These are phyloP conservation scores for Xylaria nigripes DNA, from an alignment of 495 filamentous ascomycete species.

Conservation along the genomic window DNA sequence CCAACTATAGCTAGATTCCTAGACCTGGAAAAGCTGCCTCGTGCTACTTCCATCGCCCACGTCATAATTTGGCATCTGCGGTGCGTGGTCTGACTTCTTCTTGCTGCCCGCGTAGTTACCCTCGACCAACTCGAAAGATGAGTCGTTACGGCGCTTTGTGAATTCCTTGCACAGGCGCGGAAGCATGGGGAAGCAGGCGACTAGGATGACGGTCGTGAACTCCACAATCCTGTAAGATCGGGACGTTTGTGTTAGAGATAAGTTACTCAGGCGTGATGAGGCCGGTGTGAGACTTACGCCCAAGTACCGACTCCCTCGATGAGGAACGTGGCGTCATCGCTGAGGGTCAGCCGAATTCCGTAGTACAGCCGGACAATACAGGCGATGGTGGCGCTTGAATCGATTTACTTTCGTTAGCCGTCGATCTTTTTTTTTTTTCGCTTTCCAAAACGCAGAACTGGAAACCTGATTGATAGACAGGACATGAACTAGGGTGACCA, in stretches of 20 bases:
- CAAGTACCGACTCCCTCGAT: slow-evolving; percentile 9
- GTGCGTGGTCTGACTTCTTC: background rate
- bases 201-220: slow-evolving; percentile 10
- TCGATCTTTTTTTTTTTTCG: background rate
- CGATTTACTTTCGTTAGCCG: background rate
- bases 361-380: slow-evolving; percentile 12
- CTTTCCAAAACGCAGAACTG: background rate
- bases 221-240: slow-evolving; percentile 4
- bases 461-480: background rate
- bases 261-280: background rate
- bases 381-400: slow-evolving; percentile 8
- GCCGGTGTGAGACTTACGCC: slow-evolving; percentile 7
- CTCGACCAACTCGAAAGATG: background rate
- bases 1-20: no score
- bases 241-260: background rate
- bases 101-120: background rate
- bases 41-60: background rate
- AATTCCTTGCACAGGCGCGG: slow-evolving; percentile 2
- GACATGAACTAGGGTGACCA: background rate
- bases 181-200: slow-evolving; percentile 12
- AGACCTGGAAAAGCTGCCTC: background rate
- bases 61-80: background rate
- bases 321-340: slow-evolving; percentile 10
- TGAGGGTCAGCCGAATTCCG: background rate
- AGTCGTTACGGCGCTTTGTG: background rate